Evolutionary conservation across 768 basidiomycete species (phyloP).

Genomic region (Xerocomus potaroensis): DNA sequence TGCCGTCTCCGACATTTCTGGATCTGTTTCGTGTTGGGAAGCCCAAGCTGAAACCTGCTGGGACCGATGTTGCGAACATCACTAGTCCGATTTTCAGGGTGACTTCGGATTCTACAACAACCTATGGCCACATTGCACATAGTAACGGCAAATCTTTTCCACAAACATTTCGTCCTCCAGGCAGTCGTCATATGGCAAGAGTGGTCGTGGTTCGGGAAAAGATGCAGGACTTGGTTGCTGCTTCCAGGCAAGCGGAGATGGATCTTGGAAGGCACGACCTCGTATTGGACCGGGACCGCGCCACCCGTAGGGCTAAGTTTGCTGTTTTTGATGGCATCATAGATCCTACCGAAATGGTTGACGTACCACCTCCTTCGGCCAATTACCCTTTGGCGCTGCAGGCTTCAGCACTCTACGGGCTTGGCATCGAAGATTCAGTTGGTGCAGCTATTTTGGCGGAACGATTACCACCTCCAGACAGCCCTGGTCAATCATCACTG

Average conservation of each 20-base stretch:
- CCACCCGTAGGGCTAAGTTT: slow-evolving; percentile 36
- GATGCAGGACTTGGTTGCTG: slow-evolving; percentile 63
- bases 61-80: slow-evolving; percentile 39
- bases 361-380: slow-evolving; percentile 66
- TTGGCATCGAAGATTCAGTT: slow-evolving; percentile 71
- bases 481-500: slow-evolving; percentile 54
- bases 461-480: slow-evolving; percentile 59
- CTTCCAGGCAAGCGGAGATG: slow-evolving; percentile 72
- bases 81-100: slow-evolving; percentile 52
- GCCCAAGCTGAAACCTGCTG: slow-evolving; percentile 59
- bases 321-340: slow-evolving; percentile 54
- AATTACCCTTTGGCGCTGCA: slow-evolving; percentile 72
- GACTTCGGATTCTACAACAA: slow-evolving; percentile 59
- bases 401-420: slow-evolving; percentile 65
- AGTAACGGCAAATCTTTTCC: slow-evolving; percentile 35
- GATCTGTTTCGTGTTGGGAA: slow-evolving; percentile 70
- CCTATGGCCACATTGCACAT: slow-evolving; percentile 38
- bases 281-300: slow-evolving; percentile 41
- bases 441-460: slow-evolving; percentile 76
- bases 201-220: slow-evolving; percentile 85
- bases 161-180: slow-evolving; percentile 33
- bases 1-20: slow-evolving; percentile 49
- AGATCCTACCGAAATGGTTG: slow-evolving; percentile 82
- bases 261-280: slow-evolving; percentile 58
- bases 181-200: slow-evolving; percentile 44